Percentiles rank a stretch among this genome's conserved stretches.
These are phyloP conservation scores for Cladophialophora immunda DNA, from an alignment of 2,329 filamentous ascomycete genomes.

Conservation along the genomic window DNA sequence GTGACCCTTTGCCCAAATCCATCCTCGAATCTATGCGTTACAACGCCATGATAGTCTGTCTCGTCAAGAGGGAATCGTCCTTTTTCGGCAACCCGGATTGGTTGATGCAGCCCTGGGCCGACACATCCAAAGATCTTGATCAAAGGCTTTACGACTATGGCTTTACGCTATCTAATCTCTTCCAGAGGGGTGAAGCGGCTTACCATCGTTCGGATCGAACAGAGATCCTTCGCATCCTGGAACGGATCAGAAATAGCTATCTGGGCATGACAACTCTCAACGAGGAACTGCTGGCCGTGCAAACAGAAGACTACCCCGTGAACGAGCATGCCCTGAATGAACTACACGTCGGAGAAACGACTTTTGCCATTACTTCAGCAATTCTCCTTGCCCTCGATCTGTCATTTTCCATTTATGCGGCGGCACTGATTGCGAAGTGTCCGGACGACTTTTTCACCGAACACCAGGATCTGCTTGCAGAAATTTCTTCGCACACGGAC, in stretches of 20 bases:
- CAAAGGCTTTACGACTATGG: conserved; percentile 27
- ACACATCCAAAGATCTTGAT: conserved; percentile 16
- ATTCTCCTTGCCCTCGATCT: conserved; percentile 21
- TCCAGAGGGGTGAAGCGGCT: neutral
- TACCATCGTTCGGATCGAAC: neutral
- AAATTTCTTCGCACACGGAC: neutral
- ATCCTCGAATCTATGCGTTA: conserved; percentile 27
- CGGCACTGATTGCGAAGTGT: conserved; percentile 7
- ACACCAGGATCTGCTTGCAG: neutral
- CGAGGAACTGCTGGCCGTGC: neutral
- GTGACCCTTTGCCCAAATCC: conserved; percentile 11
- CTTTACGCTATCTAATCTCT: conserved; percentile 11
- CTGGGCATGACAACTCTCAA: neutral
- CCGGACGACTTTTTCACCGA: neutral
- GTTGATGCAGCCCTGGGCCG: conserved; percentile 22
- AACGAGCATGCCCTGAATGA: no score
- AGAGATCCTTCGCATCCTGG: conserved; percentile 2
- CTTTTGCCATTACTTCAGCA: neutral
- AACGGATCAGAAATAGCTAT: conserved; percentile 8
- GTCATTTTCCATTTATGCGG: conserved; percentile 9
- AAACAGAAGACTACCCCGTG: neutral
- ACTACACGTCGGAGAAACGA: neutral
- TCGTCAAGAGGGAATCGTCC: conserved; percentile 7
- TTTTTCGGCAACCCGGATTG: conserved; percentile 18
- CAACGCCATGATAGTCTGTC: conserved; percentile 21